These are phyloP conservation scores for Dioscorea dumetorum DNA, from an alignment of 106 monocot species.

Conservation along the genomic window DNA sequence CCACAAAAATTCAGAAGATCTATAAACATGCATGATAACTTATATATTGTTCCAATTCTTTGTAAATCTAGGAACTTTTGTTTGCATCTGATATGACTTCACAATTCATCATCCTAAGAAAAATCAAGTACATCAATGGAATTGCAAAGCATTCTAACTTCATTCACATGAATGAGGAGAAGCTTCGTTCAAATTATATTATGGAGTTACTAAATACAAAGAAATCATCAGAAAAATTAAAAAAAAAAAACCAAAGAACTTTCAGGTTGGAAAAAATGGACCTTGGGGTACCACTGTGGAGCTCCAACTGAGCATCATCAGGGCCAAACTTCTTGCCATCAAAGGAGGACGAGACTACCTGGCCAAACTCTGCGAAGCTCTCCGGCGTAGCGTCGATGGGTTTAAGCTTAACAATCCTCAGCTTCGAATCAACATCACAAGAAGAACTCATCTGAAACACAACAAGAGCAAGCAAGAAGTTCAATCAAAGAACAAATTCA, in stretches of 20 bases:
- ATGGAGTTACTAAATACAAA: background rate
- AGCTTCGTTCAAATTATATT: too few relatives aligned
- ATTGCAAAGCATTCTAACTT: background rate
- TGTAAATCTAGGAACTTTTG: too few relatives aligned
- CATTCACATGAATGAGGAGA: background rate
- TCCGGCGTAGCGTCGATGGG: background rate
- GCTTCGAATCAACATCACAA: background rate
- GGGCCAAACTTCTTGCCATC: background rate
- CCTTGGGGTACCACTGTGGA: constrained; percentile 12
- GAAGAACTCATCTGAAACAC: constrained; percentile 7
- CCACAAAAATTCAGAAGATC: too few relatives aligned
- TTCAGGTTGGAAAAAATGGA: background rate
- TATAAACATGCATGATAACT: too few relatives aligned
- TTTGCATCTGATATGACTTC: too few relatives aligned
- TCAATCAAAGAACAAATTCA: too few relatives aligned
- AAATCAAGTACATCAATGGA: background rate
- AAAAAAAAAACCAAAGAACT: background rate
- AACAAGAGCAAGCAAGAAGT: background rate
- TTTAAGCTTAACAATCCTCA: background rate
- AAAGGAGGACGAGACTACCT: background rate
- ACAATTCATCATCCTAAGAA: too few relatives aligned
- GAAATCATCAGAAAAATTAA: background rate
- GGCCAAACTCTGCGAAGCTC: background rate
- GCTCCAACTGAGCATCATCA: background rate
- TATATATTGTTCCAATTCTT: too few relatives aligned